Percentiles rank a stretch among this genome's conserved stretches.
Conservation (phyloP, 2,329 filamentous ascomycete genomes). For the Arthrobotrys pseudoclavata region DNA sequence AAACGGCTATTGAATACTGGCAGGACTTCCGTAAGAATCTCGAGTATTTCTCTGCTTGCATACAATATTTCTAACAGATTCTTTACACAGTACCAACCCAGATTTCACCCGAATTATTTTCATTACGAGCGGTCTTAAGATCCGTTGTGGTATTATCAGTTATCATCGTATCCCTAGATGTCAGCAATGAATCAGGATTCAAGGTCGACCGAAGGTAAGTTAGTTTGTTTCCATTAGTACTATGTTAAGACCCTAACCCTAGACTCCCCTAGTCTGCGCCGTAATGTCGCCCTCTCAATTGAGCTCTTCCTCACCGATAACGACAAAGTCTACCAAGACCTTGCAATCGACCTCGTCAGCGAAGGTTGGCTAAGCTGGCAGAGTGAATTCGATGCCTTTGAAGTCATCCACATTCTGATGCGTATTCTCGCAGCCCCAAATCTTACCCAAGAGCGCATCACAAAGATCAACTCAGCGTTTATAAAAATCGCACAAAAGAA, state of each 20-base stretch:
- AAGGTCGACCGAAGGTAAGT: slow-evolving; percentile 52
- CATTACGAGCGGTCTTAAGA: slow-evolving; percentile 61
- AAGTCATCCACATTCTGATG: slow-evolving; percentile 63
- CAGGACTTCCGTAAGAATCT: slow-evolving; percentile 60
- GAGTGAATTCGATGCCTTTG: slow-evolving; percentile 62
- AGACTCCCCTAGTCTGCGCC: slow-evolving; percentile 55
- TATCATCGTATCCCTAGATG: slow-evolving; percentile 59
- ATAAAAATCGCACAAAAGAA: slow-evolving; percentile 62
- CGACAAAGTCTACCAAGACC: slow-evolving; percentile 62
- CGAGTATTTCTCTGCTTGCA: not conserved
- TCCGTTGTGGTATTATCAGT: slow-evolving; percentile 62
- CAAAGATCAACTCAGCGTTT: slow-evolving; percentile 55
- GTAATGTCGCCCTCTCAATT: slow-evolving; percentile 62
- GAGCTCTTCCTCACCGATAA: slow-evolving; percentile 62
- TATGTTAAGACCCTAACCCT: not conserved
- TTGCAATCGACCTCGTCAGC: slow-evolving; percentile 62
- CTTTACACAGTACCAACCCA: slow-evolving; percentile 59
- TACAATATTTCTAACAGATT: not conserved
- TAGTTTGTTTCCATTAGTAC: not conserved
- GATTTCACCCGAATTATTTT: slow-evolving; percentile 62
- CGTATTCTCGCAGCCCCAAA: slow-evolving; percentile 60
- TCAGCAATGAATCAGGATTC: slow-evolving; percentile 58
- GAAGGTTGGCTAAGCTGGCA: slow-evolving; percentile 62
- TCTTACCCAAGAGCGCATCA: slow-evolving; percentile 51
- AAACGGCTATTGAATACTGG: slow-evolving; percentile 60